Percentiles rank a stretch among this genome's conserved stretches.
Conservation (phyloP, 2,329 filamentous ascomycete species). For the Paecilomyces sp. region DNA sequence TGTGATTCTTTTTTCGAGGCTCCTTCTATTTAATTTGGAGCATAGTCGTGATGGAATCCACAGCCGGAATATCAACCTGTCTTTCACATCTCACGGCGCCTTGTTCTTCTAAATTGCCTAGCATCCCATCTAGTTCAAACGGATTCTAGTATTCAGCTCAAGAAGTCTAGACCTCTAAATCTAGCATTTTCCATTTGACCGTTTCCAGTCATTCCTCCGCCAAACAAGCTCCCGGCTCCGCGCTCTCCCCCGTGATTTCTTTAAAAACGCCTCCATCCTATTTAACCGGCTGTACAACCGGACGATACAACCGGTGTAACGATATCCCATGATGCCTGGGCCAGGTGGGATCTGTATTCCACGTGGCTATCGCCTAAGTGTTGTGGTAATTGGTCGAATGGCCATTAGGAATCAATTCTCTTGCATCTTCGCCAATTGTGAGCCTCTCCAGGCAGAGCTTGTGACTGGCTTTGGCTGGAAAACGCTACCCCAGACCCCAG, state of each 20-base stretch:
- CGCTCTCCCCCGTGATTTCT: neutral
- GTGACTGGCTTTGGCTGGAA: neutral
- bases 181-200: neutral
- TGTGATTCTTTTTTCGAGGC: neutral
- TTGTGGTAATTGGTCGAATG: neutral
- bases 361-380: neutral
- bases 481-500: neutral
- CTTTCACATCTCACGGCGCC: neutral
- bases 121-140: neutral
- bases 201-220: neutral
- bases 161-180: neutral
- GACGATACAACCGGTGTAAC: neutral
- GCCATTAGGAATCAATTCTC: neutral
- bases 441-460: neutral
- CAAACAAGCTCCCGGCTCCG: neutral
- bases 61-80: neutral
- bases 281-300: neutral
- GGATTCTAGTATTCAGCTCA: neutral
- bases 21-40: neutral
- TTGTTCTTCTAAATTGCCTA: neutral
- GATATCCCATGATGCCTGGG: neutral
- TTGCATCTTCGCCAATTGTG: neutral
- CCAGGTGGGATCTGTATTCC: neutral
- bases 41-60: neutral
- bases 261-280: neutral